Evolutionary conservation across 257 asterid species (phyloP), one percentile per base, ranked within the genome.

Genomic region (Jasminum sambac): DNA sequence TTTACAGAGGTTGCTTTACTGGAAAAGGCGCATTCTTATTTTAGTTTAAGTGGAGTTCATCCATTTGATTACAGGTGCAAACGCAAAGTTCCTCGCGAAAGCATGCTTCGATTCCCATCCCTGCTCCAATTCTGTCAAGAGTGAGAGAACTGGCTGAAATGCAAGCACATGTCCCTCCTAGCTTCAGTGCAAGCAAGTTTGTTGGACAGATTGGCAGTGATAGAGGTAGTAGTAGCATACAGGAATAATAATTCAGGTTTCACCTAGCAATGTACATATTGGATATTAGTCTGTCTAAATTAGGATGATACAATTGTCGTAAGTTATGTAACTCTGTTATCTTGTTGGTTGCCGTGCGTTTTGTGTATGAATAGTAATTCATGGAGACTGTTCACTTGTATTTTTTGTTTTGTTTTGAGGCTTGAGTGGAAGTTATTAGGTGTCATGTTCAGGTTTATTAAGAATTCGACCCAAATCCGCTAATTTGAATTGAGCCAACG

Each of bases 131-230:
- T 71, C 95, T 94, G 66, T 74, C 83, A 1, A 84, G 96, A 34
- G 97, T 94, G 75, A 84, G 92, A 79, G 98, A 94, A 79, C 92
- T 90, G 74, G 92, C 98, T 44, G 86, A 93, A 69, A 77, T 76
- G 75, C 93, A 90, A 63, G 75, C 90, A 23, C 91, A 78, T 74
- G 77, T 68, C 61, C 74, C 84, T n/a, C 85, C 85, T 4, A 84
- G 67, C 79, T 55, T 81, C 48, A 69, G 81, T 79, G 62, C 82
- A 43, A 78, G 78, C 85, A 88, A 79, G 73, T 67, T 77, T 64
- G 60, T 75, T 50, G 83, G 83, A 71, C 84, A 73, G 58, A 57
- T 70, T n/a, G 80, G 68, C 42, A 42, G 74, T 42, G 68, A 59
- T 69, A 72, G 60, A 66, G 19, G 36, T 30, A 30, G 36, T 30